Base-by-base conservation (phyloP, 2,329 filamentous ascomycete species). In the Arachnopeziza araneosa region DNA sequence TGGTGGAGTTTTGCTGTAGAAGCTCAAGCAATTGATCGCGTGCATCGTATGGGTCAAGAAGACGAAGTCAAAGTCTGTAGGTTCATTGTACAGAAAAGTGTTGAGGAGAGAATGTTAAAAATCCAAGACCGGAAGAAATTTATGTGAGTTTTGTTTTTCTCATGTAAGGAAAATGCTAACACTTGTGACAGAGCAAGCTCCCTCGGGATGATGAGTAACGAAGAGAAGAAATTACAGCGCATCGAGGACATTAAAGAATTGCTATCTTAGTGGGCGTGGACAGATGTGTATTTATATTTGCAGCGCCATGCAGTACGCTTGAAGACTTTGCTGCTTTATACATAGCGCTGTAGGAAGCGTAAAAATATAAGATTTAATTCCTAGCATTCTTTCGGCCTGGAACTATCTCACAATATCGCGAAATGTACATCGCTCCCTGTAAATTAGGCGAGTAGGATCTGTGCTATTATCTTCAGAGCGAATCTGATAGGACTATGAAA, bases 1-100 rank as follows among this genome's bases (percentile, higher is more conserved):
- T 99, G 95, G 95, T 99, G 95, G 95, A 96, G 90, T 71, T 99
- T 93, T 75, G 93, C 95, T 0, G 88, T 98, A 14, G 95, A 99
- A 75, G 91, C 93, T 5, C 95, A 99, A 75, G 95, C 95, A 9
- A 98, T 99, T 70, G 95, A 99, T 77, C 90, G 95, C 1, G 92
- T 99, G 36, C 95, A 99, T 77, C 86, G 95, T 9, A 97, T 99
- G 90, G 95, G 95, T 0, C 95, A 99, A 74, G 86, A 89, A 55
- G 83, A 86, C 19, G 90, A 93, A 69, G 95, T 99, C 1, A 84
- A 86, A 59, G 93, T 99, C 0, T 88, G 88, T 67, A 80, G 95
- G 26, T 98, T 98, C 70, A 89, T 99, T 60, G 90, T 96, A 1
- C 88, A 89, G 74, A 86, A 88, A 53, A 97, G 91, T 65, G 96